Evolutionary conservation across 106 monocot genomes (phyloP).

Genomic region (Dactylorhiza incarnata): DNA sequence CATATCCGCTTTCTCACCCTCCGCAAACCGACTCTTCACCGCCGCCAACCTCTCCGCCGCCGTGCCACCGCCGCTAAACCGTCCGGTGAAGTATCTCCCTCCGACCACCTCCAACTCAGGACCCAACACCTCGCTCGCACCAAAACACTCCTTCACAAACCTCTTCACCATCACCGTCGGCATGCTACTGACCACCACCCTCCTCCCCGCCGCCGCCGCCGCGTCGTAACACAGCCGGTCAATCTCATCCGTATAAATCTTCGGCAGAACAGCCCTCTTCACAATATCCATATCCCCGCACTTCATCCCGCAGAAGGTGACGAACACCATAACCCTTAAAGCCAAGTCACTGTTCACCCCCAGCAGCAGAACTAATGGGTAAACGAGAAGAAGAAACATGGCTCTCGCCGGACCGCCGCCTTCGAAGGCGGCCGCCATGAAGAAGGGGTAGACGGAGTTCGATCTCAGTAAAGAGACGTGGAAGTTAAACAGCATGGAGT

Average conservation of each 20-base stretch:
- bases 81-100: constrained; percentile 40
- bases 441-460: constrained; percentile 59
- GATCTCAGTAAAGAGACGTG: constrained; percentile 6
- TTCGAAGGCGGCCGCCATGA: constrained; percentile 87
- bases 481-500: background rate
- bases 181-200: constrained; percentile 40
- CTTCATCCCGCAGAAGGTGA: constrained; percentile 63
- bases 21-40: constrained; percentile 19
- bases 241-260: constrained; percentile 58
- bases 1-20: constrained; percentile 33
- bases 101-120: constrained; percentile 35
- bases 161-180: constrained; percentile 70
- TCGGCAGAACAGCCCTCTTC: constrained; percentile 59
- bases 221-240: constrained; percentile 35
- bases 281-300: constrained; percentile 37
- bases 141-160: constrained; percentile 57
- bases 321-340: constrained; percentile 51
- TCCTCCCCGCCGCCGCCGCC: constrained; percentile 29
- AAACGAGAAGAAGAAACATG: constrained; percentile 39
- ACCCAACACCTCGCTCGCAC: constrained; percentile 32
- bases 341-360: constrained; percentile 20
- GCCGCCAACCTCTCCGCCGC: background rate
- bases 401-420: constrained; percentile 54
- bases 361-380: constrained; percentile 32
- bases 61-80: constrained; percentile 7